These are phyloP conservation scores for Crithidia fasciculata DNA, from an alignment of 208 protist genomes.

Conservation along the genomic window DNA sequence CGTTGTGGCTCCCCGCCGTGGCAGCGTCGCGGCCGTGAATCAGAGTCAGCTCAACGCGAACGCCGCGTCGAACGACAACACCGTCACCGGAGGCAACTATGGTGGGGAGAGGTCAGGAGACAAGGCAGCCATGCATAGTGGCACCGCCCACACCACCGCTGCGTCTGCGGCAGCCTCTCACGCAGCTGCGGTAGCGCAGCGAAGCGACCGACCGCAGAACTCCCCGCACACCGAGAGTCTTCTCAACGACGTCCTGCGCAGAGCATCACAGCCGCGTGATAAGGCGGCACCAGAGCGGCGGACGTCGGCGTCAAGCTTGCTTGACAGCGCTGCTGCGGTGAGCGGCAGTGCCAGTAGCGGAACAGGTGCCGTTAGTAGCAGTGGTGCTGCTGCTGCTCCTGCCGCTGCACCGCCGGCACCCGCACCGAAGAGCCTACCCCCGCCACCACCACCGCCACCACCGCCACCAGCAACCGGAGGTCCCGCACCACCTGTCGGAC, in stretches of 20 bases:
- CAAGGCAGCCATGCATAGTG: background rate
- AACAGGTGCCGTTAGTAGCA: background rate
- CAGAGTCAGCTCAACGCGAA: background rate
- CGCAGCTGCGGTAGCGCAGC: slow-evolving; percentile 5
- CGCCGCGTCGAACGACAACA: too few relatives aligned
- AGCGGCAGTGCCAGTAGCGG: background rate
- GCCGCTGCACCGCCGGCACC: background rate
- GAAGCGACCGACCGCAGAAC: slow-evolving; percentile 8
- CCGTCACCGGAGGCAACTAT: too few relatives aligned
- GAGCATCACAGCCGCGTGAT: background rate
- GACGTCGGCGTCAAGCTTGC: slow-evolving; percentile 1
- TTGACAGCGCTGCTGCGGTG: background rate
- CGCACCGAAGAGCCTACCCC: background rate
- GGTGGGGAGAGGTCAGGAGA: background rate
- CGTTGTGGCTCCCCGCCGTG: slow-evolving; percentile 28
- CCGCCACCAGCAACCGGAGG: background rate
- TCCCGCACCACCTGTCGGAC: background rate
- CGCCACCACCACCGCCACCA: background rate
- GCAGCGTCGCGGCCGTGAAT: slow-evolving; percentile 32
- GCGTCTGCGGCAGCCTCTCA: slow-evolving; percentile 10
- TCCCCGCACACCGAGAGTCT: slow-evolving; percentile 34
- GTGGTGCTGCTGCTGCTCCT: background rate
- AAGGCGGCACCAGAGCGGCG: background rate
- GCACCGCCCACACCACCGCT: slow-evolving; percentile 1
- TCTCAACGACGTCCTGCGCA: slow-evolving; percentile 24